These are phyloP conservation scores for Zizania palustris DNA, from an alignment of 202 grass and related monocot species.

Conservation along the genomic window DNA sequence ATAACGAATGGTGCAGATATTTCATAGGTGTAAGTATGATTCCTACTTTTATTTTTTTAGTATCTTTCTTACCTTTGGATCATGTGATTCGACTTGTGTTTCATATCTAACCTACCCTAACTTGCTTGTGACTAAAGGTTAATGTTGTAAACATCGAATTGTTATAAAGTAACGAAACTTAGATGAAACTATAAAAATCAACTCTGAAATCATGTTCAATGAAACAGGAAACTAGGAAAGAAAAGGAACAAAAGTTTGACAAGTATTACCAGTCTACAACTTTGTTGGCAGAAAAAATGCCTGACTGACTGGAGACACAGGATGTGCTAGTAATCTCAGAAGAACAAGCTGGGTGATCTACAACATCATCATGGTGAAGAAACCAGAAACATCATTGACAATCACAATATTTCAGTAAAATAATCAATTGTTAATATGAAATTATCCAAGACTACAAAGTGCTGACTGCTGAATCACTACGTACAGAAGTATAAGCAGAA, in stretches of 20 bases:
- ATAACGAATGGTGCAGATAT: constrained; percentile 3
- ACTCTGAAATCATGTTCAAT: constrained; percentile 22
- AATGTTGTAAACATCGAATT: not conserved
- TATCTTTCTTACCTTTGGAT: not conserved
- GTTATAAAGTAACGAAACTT: constrained; percentile 1
- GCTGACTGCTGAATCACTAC: constrained; percentile 29
- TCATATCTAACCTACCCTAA: not conserved
- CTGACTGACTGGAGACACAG: constrained; percentile 31
- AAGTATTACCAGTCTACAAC: constrained; percentile 70
- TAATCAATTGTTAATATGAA: constrained; percentile 21
- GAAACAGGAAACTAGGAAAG: constrained; percentile 23
- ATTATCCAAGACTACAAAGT: constrained; percentile 23
- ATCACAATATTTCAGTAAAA: constrained; percentile 40
- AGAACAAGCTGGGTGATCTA: constrained; percentile 69
- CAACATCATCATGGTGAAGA: constrained; percentile 42
- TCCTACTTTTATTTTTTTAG: not conserved
- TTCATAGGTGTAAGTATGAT: not conserved
- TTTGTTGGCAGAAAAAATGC: constrained; percentile 59
- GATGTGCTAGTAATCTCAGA: constrained; percentile 41
- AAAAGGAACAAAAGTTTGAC: constrained; percentile 13
- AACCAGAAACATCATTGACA: constrained; percentile 41
- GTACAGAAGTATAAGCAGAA: constrained; percentile 30
- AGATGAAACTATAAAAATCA: constrained; percentile 22
- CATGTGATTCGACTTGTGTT: not conserved
- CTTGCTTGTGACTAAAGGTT: not conserved